Percentiles rank a stretch among this genome's conserved stretches.
These are phyloP conservation scores for Toxoplasma gondii DNA, from an alignment of 169 alveolate genomes.

Conservation along the genomic window DNA sequence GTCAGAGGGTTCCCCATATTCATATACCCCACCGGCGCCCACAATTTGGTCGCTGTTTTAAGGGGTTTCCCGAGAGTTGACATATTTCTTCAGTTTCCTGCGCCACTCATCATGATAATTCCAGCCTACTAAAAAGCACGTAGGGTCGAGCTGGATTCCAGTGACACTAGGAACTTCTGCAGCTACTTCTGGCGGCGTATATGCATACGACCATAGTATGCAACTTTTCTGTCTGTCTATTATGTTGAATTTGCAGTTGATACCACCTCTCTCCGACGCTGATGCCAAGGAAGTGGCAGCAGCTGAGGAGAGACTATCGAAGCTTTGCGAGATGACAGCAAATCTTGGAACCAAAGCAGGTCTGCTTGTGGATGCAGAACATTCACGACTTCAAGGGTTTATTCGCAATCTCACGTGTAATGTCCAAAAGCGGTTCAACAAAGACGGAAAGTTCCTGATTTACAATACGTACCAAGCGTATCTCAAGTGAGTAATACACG, in stretches of 20 bases:
- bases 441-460: slow-evolving; percentile 56
- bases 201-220: not conserved
- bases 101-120: too few species aligned
- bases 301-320: not conserved
- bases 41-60: too few species aligned
- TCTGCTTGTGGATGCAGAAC: slow-evolving; percentile 79
- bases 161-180: too few species aligned
- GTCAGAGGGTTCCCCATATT: too few species aligned
- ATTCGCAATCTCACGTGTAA: slow-evolving; percentile 67
- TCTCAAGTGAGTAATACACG: slow-evolving; percentile 58
- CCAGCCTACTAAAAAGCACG: too few species aligned
- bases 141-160: too few species aligned
- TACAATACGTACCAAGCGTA: slow-evolving; percentile 77
- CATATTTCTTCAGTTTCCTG: too few species aligned
- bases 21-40: too few species aligned
- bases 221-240: not conserved
- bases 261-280: not conserved
- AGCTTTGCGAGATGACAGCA: slow-evolving; percentile 2
- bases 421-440: slow-evolving; percentile 64
- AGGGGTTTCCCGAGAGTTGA: too few species aligned
- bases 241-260: not conserved
- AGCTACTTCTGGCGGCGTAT: too few species aligned
- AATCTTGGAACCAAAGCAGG: not conserved
- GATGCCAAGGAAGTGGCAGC: not conserved
- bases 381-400: slow-evolving; percentile 73